Evolutionary conservation across 352 stramenopile species (phyloP), one percentile per base, ranked within the genome.

Genomic region (Globisporangium yorkense): DNA sequence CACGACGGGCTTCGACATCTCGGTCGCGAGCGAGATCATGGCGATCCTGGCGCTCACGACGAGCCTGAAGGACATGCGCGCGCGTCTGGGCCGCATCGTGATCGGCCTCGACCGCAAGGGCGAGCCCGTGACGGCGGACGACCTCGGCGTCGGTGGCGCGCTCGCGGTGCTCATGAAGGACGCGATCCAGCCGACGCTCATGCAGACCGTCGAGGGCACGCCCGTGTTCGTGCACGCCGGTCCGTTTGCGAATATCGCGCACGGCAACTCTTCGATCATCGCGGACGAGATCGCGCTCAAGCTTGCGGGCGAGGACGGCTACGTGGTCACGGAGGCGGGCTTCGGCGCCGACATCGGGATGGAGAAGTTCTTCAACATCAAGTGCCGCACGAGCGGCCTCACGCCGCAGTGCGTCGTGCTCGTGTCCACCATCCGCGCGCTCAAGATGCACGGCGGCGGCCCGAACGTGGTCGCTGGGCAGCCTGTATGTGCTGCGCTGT

Each of bases 321-420:
- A 96, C 57, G 92, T 98, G 41, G 88, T 99, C 24, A 99, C 97
- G 0, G 97, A 99, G 68, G 96, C 95, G 16, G 97, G 97, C 10
- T 99, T 99, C 67, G 97, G 97, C 43, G 97, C 96, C 10, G 96
- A 99, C 65, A 98, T 99, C 59, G 92, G 89, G 52, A 94, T 97
- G 75, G 92, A 98, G 63, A 98, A 99, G 74, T 99, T 99, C 70
- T 99, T 98, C 74, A 98, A 99, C 81, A 99, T 99, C 67, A 99
- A 99, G 80, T 99, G 96, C 71, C 87, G 97, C 37, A 84, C 88
- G 39, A 97, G 82, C 59, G 96, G 94, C 16, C 73, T 99, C 8
- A 95, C 85, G n/a, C 97, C 97, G 9, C 90, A 98, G 65, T 98
- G 92, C 61, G 96, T 96, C 43, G 96, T 99, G 46, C 91, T 99